Evolutionary conservation across 2,329 filamentous ascomycete genomes (phyloP).

Genomic region (Colletotrichum musicola): DNA sequence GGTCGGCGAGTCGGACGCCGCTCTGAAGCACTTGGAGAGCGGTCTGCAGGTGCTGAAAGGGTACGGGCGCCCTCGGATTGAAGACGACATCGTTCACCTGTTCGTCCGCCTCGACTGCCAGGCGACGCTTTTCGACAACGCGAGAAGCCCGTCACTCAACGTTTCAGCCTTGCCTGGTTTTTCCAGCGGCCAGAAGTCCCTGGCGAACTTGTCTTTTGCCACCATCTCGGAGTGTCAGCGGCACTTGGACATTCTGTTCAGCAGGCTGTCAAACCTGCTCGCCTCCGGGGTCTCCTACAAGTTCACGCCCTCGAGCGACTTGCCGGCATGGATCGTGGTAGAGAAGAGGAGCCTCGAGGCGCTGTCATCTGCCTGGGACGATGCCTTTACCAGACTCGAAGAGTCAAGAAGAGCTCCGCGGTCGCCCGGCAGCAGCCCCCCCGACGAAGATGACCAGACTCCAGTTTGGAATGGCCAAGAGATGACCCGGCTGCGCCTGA

Average conservation of each 20-base stretch:
- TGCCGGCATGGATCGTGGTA: not conserved
- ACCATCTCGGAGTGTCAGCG: not conserved
- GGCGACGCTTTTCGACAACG: constrained; percentile 33
- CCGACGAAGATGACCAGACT: not conserved
- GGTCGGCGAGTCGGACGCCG: constrained; percentile 32
- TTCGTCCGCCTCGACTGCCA: constrained; percentile 34
- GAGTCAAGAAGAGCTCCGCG: not conserved
- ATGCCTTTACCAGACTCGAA: not conserved
- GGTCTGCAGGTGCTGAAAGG: constrained; percentile 18
- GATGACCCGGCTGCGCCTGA: not conserved
- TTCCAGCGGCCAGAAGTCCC: not conserved
- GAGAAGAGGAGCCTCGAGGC: not conserved
- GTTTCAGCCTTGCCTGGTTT: no score
- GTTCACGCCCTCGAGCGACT: not conserved
- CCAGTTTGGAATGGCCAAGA: not conserved
- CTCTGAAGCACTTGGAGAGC: constrained; percentile 32
- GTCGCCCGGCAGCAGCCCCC: not conserved
- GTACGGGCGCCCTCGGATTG: not conserved
- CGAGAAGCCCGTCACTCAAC: no score
- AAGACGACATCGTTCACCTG: not conserved
- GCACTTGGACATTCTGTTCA: not conserved
- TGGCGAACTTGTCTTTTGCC: not conserved
- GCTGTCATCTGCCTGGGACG: not conserved
- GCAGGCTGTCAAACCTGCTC: not conserved
- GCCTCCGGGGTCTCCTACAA: not conserved